Evolutionary conservation across 1,139 yeast genomes (phyloP).

Genomic region (Torulaspora pretoriensis): DNA sequence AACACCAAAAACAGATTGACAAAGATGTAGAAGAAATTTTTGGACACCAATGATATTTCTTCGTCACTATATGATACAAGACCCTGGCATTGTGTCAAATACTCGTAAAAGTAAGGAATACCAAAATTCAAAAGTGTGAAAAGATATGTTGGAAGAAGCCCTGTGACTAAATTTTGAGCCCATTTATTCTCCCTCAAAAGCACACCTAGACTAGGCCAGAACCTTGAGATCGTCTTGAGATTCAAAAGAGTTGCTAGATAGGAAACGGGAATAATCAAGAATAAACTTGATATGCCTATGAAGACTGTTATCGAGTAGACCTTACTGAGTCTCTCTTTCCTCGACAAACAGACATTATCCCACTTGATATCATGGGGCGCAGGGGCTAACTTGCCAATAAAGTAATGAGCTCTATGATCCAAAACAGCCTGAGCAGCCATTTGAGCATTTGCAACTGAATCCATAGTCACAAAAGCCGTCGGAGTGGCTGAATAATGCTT

Average conservation of each 20-base stretch:
- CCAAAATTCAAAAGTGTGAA: slow-evolving; percentile 64
- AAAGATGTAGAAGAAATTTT: slow-evolving; percentile 73
- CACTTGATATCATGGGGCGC: slow-evolving; percentile 78
- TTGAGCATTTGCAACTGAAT: slow-evolving; percentile 78
- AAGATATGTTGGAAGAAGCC: slow-evolving; percentile 68
- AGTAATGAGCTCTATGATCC: slow-evolving; percentile 70
- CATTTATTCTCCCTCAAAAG: slow-evolving; percentile 56
- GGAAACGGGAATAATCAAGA: slow-evolving; percentile 66
- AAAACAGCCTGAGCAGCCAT: slow-evolving; percentile 81
- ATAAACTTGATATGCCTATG: slow-evolving; percentile 58
- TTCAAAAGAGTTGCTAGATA: slow-evolving; percentile 70
- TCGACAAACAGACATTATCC: slow-evolving; percentile 63
- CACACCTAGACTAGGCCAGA: slow-evolving; percentile 71
- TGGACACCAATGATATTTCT: slow-evolving; percentile 67
- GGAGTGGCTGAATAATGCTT: slow-evolving; percentile 67
- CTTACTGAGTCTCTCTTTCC: slow-evolving; percentile 51
- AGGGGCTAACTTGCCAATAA: slow-evolving; percentile 70
- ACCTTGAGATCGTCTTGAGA: slow-evolving; percentile 61
- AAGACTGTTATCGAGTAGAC: slow-evolving; percentile 57
- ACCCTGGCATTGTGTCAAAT: slow-evolving; percentile 65
- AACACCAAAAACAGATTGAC: slow-evolving; percentile 74
- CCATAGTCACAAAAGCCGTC: slow-evolving; percentile 78
- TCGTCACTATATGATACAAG: slow-evolving; percentile 71
- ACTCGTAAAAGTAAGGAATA: slow-evolving; percentile 66
- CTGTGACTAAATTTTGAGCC: slow-evolving; percentile 70